Percentiles rank a stretch among this genome's conserved stretches.
phyloP scores from a whole-genome alignment of 2,329 filamentous ascomycete genomes.

The Chaetomium sp. region DNA sequence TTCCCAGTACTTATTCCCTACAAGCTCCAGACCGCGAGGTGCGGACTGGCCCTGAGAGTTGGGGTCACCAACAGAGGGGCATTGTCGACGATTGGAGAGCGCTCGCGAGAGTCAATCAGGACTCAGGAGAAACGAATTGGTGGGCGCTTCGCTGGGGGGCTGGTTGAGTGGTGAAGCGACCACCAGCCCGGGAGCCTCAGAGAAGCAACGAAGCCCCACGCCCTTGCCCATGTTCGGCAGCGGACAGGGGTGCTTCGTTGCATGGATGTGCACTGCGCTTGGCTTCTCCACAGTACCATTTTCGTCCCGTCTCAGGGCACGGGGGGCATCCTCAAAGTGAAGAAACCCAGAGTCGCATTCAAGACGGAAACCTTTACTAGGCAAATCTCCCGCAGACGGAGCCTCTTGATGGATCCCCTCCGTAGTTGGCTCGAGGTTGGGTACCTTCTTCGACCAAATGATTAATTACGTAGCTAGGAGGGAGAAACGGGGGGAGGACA shows the following conservation, averaged over 20 bases:
- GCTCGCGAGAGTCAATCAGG: background rate
- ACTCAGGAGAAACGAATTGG: background rate
- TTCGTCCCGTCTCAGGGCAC: background rate
- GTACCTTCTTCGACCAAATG: too few species aligned
- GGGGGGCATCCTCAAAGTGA: background rate
- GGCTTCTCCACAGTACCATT: slow-evolving; percentile 1
- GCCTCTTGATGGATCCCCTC: too few species aligned
- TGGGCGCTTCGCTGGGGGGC: background rate
- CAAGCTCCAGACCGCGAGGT: too few species aligned
- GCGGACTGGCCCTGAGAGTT: too few species aligned
- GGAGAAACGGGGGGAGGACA: too few species aligned
- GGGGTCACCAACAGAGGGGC: too few species aligned
- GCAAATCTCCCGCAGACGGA: background rate
- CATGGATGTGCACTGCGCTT: slow-evolving; percentile 4
- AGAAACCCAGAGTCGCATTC: background rate
- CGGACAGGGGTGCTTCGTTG: slow-evolving; percentile 1
- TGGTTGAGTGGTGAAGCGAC: too few species aligned
- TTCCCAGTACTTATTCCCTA: too few species aligned
- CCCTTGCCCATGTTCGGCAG: slow-evolving; percentile 2
- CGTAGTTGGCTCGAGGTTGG: too few species aligned
- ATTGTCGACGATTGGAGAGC: background rate
- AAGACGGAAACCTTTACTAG: background rate
- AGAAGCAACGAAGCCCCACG: background rate
- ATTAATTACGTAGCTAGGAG: too few species aligned
- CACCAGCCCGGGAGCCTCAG: background rate